Evolutionary conservation across 192 early-diverging fungal genomes (phyloP), one percentile per base, ranked within the genome.

Genomic region (Coemansia umbellata): DNA sequence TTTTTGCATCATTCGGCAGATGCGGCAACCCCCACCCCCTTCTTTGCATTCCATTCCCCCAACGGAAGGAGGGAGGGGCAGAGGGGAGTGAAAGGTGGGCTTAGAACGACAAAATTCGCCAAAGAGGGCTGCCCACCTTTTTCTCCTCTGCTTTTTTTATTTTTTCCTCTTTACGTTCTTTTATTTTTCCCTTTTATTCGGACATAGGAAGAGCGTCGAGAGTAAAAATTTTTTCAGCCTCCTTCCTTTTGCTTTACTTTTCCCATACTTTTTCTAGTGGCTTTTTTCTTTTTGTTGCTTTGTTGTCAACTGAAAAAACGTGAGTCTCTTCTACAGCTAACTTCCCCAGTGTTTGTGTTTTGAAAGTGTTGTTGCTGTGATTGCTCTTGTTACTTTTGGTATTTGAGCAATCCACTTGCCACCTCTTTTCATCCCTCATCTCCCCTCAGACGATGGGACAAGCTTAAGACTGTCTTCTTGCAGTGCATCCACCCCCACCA

Each of bases 91-190:
- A 42, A 42, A 50, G 40, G 31, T 27, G 44, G 37, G 49, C 37
- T 11, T 40, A 55, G 50, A 35, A 33, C 13, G 50, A 8, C 50
- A 39, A 51, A 55, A 63, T 41, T 35, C 27, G 45, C 47, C 51
- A 41, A 36, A 9, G 37, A 31, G 47, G 50, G 42, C 51, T 37
- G 55, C 45, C 59, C 51, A 63, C 64, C 71, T 58, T 58, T 67
- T 74, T 74, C 64, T 74, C 49, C 52, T 74, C 55, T 50, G 45
- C 71, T 63, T 63, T 57, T 49, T 45, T 56, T 42, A 31, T 60
- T 53, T 60, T 63, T 63, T 63, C 22, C 43, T 43, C 52, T 67
- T 53, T 51, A 26, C 47, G 39, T 50, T 48, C 37, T 52, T 53
- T 60, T 56, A 35, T 62, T 58, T 45, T 58, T 37, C 50, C 33